Evolutionary conservation across 441 rosid species (phyloP).

Genomic region (Populus hybrid): DNA sequence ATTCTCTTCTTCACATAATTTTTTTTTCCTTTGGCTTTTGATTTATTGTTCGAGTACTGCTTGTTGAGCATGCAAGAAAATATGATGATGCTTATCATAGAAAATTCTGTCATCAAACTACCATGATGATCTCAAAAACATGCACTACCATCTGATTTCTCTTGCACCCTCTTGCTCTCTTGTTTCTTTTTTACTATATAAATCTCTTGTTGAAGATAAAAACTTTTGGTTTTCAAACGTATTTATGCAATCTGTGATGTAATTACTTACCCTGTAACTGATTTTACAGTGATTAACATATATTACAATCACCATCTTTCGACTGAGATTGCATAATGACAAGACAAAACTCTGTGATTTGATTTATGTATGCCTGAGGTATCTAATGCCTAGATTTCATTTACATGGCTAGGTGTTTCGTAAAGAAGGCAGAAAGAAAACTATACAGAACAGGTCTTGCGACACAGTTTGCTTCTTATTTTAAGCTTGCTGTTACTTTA

Average conservation of each 20-base stretch:
- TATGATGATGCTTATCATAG: conserved; percentile 13
- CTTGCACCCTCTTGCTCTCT: conserved; percentile 3
- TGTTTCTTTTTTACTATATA: no score
- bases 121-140: conserved; percentile 23
- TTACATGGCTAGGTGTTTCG: conserved; percentile 21
- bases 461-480: conserved; percentile 20
- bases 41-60: not conserved
- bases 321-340: conserved; percentile 20
- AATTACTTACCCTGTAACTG: not conserved
- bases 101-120: not conserved
- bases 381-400: conserved; percentile 22
- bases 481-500: conserved; percentile 18
- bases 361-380: conserved; percentile 17
- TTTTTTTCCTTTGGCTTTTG: no score
- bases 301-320: conserved; percentile 28
- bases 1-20: not conserved
- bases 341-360: no score
- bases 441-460: conserved; percentile 16
- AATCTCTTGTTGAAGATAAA: not conserved
- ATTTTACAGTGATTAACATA: not conserved
- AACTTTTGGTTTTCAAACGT: no score
- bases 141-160: conserved; percentile 34
- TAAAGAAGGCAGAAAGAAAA: conserved; percentile 13
- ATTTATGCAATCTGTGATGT: not conserved
- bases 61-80: not conserved